Percentiles rank a stretch among this genome's conserved stretches.
These are phyloP conservation scores for Pseudopyricularia cyperi DNA, from an alignment of 2,329 filamentous ascomycete genomes.

Conservation along the genomic window DNA sequence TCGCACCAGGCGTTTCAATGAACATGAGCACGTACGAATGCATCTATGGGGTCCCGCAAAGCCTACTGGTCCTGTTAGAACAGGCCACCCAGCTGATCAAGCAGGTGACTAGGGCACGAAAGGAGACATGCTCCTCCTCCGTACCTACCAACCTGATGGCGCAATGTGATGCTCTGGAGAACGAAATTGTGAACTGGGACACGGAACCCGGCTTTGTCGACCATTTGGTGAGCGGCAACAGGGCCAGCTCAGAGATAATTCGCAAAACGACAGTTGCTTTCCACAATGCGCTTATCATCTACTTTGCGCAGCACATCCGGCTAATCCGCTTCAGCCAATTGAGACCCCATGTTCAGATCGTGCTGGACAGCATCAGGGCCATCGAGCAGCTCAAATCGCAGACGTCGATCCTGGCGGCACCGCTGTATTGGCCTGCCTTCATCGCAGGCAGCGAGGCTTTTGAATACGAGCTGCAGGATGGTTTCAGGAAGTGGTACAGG, in stretches of 20 bases:
- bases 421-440: not conserved
- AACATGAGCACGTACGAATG: not conserved
- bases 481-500: not conserved
- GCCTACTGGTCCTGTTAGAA: not conserved
- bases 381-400: not conserved
- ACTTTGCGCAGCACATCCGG: not conserved
- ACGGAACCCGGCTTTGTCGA: not conserved
- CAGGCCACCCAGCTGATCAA: not conserved
- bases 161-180: not conserved
- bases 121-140: not conserved
- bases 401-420: not conserved
- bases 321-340: not conserved
- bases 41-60: not conserved
- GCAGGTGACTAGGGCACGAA: not conserved
- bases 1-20: not conserved
- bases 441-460: not conserved
- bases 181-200: not conserved
- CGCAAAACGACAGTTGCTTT: not conserved
- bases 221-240: not conserved
- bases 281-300: not conserved
- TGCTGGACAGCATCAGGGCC: not conserved
- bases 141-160: not conserved
- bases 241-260: not conserved
- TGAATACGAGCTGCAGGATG: not conserved
- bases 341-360: not conserved